phyloP scores from a whole-genome alignment of 179 eudicot genomes.

The Corrigiola litoralis region DNA sequence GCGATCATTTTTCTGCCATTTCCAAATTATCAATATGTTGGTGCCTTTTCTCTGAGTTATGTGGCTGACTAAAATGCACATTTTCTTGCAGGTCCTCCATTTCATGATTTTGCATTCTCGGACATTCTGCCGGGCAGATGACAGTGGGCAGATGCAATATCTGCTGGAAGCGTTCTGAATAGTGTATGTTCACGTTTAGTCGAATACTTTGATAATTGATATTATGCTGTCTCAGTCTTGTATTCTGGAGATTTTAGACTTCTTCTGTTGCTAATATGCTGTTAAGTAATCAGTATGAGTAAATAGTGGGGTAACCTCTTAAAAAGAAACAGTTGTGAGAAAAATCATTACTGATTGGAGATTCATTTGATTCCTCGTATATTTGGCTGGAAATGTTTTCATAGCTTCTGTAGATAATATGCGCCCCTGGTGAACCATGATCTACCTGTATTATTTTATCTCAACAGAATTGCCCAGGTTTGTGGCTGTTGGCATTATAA shows the following conservation, averaged over 20 bases:
- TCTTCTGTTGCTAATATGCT: not conserved
- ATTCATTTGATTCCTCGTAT: no score
- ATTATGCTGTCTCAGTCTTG: not conserved
- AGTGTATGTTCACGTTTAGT: not conserved
- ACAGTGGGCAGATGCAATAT: constrained; percentile 20
- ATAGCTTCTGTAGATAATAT: no score
- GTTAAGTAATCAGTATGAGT: no score
- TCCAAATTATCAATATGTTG: not conserved
- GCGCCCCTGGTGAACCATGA: no score
- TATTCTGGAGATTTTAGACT: not conserved
- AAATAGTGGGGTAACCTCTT: no score
- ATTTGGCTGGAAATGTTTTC: no score
- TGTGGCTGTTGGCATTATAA: no score
- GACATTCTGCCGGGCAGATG: constrained; percentile 52
- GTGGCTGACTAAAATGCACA: not conserved
- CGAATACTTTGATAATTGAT: not conserved
- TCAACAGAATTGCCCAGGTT: no score
- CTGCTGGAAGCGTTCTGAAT: not conserved
- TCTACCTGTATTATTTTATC: no score
- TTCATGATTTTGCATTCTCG: constrained; percentile 80
- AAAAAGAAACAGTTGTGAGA: no score
- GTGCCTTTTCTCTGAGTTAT: not conserved
- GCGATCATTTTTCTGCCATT: not conserved
- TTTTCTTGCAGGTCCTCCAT: constrained; percentile 78
- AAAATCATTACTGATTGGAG: no score